Evolutionary conservation across 176 grass and related monocot genomes (phyloP), one percentile per base, ranked within the genome.

Genomic region (Aechmea fasciata): DNA sequence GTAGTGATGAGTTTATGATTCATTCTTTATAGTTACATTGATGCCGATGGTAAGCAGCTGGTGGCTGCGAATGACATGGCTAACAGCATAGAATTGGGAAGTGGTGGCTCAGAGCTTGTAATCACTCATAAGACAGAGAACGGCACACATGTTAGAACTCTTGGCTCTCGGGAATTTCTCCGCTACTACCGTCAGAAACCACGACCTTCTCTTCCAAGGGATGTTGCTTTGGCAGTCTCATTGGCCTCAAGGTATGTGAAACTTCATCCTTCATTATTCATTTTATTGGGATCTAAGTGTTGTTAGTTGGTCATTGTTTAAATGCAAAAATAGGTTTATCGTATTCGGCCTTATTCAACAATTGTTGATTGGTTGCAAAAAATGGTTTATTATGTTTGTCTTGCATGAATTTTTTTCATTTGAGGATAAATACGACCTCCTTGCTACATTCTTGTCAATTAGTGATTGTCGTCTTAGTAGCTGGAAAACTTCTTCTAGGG

Each of bases 171-270:
- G 15, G 87, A 93, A 66, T 99, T 88, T 75, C 79, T 93, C n/a
- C 82, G 87, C 69, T 93, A 93, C 72, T 93, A 93, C 64, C 82
- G 87, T 28, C 94, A 93, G 80, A 99, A 88, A 54, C 94, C 94
- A 52, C 79, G 72, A 18, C 94, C 90, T 80, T 89, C 93, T 50
- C 74, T 81, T 79, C 66, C 86, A 64, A 81, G 52, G 25, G 78
- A 93, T 28, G 74, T 83, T 66, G 86, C 84, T 3, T 78, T 90
- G 63, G 87, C 89, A 0, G 50, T 92, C 82, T 87, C 87, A 20
- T 77, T 99, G 50, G 94, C 87, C 69, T 88, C 84, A 65, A 99
- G 94, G 94, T 99, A 23, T 15, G 50, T 41, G 33, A 41, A 41
- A 41, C 33, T 7, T 41, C 33, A 41, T 6, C 33, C 33, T 41